Conservation (phyloP, 225 moss, liverwort and hornwort species). For the Takakia lepidozioides region DNA sequence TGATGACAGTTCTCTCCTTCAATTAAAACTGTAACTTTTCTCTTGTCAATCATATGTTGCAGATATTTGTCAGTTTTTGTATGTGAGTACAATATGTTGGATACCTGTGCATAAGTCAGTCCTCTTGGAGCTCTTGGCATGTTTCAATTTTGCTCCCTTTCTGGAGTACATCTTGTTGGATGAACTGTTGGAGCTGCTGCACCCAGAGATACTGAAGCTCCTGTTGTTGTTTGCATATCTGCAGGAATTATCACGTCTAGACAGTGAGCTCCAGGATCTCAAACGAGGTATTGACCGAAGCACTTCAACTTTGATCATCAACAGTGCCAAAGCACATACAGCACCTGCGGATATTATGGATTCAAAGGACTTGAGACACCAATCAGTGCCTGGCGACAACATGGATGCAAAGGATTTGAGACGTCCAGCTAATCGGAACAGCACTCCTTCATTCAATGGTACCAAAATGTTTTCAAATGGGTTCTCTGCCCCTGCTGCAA, state of each 20-base stretch:
- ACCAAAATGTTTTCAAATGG: neutral
- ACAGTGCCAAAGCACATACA: slow-evolving; percentile 9
- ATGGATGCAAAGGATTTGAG: slow-evolving; percentile 7
- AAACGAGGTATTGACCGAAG: slow-evolving; percentile 30
- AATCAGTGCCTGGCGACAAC: slow-evolving; percentile 4
- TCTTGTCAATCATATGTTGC: too few species aligned
- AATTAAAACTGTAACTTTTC: neutral
- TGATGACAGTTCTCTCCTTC: neutral
- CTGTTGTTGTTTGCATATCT: neutral
- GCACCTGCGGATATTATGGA: slow-evolving; percentile 6
- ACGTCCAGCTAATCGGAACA: neutral
- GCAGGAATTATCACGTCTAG: slow-evolving; percentile 40
- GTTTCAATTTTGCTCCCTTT: too few species aligned
- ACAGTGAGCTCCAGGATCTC: slow-evolving; percentile 35
- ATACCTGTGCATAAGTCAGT: too few species aligned
- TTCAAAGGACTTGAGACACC: slow-evolving; percentile 6
- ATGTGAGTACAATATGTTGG: neutral
- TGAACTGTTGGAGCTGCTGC: too few species aligned
- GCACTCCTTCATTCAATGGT: neutral
- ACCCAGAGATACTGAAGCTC: slow-evolving; percentile 1
- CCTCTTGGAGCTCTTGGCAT: too few species aligned
- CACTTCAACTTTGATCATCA: slow-evolving; percentile 15
- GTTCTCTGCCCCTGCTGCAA: neutral
- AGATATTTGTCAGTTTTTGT: too few species aligned
- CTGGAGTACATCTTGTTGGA: too few species aligned